phyloP scores from a whole-genome alignment of 352 stramenopile species.

The Phytophthora chlamydospora region DNA sequence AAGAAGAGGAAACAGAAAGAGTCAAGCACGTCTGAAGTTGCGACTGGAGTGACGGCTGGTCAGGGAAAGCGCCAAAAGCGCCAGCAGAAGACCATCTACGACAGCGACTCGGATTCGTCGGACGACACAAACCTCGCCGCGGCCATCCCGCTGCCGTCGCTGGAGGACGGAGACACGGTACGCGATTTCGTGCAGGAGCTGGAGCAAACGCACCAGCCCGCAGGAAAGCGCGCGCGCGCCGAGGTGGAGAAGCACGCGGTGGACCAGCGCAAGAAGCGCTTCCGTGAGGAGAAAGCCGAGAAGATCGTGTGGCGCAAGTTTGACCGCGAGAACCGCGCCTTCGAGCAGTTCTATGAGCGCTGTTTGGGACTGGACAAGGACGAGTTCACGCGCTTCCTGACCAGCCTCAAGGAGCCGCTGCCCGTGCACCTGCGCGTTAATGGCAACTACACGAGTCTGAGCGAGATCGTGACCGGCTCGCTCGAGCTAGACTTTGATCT shows the following conservation, averaged over 20 bases:
- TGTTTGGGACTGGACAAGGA: constrained; percentile 65
- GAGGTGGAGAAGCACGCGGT: constrained; percentile 63
- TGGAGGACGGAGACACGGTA: constrained; percentile 64
- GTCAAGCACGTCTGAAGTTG: constrained; percentile 1
- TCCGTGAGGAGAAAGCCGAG: constrained; percentile 70
- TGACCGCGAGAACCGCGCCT: constrained; percentile 78
- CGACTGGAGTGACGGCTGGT: background rate
- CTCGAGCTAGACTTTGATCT: constrained; percentile 78
- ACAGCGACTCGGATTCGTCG: constrained; percentile 56
- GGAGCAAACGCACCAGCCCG: constrained; percentile 26
- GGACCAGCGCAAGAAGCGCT: constrained; percentile 62
- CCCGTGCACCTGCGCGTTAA: constrained; percentile 91
- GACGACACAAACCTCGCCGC: constrained; percentile 34
- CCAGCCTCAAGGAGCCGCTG: constrained; percentile 75
- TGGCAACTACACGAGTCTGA: constrained; percentile 80
- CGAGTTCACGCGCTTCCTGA: constrained; percentile 87
- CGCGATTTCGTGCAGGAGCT: constrained; percentile 70
- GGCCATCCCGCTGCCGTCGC: constrained; percentile 65
- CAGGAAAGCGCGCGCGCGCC: constrained; percentile 57
- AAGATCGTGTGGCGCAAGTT: constrained; percentile 92
- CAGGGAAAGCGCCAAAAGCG: constrained; percentile 12
- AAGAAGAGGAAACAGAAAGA: constrained; percentile 45
- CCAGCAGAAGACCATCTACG: constrained; percentile 34
- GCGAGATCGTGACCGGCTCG: constrained; percentile 77
- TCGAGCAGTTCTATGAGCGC: constrained; percentile 85